Conservation (phyloP, 371 early-diverging fungal species). For the Mortierella sp. region DNA sequence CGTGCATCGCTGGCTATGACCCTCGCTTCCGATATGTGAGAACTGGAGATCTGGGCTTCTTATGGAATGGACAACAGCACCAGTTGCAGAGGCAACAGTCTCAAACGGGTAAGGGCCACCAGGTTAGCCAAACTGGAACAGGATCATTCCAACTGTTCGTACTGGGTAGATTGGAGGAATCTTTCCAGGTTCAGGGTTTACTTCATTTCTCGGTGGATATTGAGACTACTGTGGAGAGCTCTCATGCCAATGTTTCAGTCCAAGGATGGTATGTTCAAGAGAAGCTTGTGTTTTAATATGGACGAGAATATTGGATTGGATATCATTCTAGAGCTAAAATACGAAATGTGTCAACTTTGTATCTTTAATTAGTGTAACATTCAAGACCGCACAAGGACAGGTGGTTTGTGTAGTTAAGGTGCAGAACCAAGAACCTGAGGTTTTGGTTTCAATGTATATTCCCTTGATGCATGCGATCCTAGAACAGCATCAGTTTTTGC, state of each 20-base stretch:
- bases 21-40: slow-evolving; percentile 76
- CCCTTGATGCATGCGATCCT: slow-evolving; percentile 75
- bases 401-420: slow-evolving; percentile 66
- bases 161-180: slow-evolving; percentile 76
- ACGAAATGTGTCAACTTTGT: background rate
- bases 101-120: slow-evolving; percentile 4
- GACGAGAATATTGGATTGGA: no score
- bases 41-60: slow-evolving; percentile 89
- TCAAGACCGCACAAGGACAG: slow-evolving; percentile 63
- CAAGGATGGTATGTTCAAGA: slow-evolving; percentile 68
- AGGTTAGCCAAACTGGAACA: slow-evolving; percentile 13
- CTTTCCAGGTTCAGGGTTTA: slow-evolving; percentile 76
- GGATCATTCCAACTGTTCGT: slow-evolving; percentile 71
- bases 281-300: background rate
- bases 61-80: slow-evolving; percentile 68
- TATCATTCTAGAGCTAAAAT: background rate
- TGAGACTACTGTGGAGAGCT: slow-evolving; percentile 77
- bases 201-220: slow-evolving; percentile 79
- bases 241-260: slow-evolving; percentile 64
- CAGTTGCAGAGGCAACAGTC: slow-evolving; percentile 23
- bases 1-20: slow-evolving; percentile 71
- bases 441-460: slow-evolving; percentile 66
- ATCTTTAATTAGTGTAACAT: slow-evolving; percentile 56
- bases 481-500: slow-evolving; percentile 79
- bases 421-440: slow-evolving; percentile 60